phyloP scores from a whole-genome alignment of 2,329 filamentous ascomycete species.

The Phyllosticta citrichinensis region DNA sequence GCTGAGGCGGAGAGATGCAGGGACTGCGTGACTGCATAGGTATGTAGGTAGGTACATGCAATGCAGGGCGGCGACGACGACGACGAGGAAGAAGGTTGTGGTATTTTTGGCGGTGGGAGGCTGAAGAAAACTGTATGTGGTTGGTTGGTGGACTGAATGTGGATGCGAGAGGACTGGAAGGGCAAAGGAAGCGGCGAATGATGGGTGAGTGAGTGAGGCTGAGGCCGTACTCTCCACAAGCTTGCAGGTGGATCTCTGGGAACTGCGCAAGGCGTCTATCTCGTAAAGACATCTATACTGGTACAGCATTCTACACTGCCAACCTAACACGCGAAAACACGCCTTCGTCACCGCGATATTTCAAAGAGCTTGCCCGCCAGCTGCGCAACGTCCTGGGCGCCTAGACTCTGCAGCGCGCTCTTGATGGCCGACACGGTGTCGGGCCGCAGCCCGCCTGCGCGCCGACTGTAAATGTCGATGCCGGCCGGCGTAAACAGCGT shows the following conservation, averaged over 20 bases:
- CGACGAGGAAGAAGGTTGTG: too few relatives aligned
- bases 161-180: too few relatives aligned
- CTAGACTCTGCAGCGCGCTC: slow-evolving; percentile 41
- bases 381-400: slow-evolving; percentile 24
- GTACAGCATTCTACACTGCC: too few relatives aligned
- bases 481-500: slow-evolving; percentile 77
- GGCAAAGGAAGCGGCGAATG: too few relatives aligned
- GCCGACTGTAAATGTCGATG: slow-evolving; percentile 65
- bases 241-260: too few relatives aligned
- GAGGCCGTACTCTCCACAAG: too few relatives aligned
- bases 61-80: neutral
- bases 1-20: neutral
- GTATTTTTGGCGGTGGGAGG: neutral
- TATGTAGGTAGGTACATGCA: neutral
- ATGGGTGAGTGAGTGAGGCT: too few relatives aligned
- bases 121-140: neutral
- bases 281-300: too few relatives aligned
- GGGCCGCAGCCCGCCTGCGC: slow-evolving; percentile 48
- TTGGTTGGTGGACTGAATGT: too few relatives aligned
- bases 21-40: neutral
- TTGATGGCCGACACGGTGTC: slow-evolving; percentile 49
- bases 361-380: slow-evolving; percentile 43
- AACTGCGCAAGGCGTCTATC: too few relatives aligned
- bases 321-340: too few relatives aligned
- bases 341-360: slow-evolving; percentile 11